Evolutionary conservation across 148 eudicot genomes (phyloP).

Genomic region (Pouteria glomerata): DNA sequence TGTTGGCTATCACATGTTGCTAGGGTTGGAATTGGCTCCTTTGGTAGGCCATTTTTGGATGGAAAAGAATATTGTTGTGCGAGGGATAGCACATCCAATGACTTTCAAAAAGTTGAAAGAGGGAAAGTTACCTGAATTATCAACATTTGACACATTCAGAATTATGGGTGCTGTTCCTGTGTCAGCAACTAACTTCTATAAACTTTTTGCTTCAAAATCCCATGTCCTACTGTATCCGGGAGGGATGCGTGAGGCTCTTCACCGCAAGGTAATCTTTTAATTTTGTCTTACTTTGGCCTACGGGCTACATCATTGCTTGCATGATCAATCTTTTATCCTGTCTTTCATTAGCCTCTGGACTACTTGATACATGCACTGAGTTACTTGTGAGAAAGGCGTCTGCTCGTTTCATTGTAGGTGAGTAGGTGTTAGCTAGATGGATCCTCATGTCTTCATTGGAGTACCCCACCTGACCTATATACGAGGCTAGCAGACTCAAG

Average conservation of each 20-base stretch:
- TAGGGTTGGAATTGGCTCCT: slow-evolving; percentile 57
- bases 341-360: no score
- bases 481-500: no score
- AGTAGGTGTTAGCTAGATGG: no score
- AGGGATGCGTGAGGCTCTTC: slow-evolving; percentile 63
- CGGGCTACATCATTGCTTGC: no score
- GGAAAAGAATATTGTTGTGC: slow-evolving; percentile 45
- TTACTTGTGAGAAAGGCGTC: no score
- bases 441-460: no score
- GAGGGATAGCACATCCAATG: slow-evolving; percentile 75
- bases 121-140: slow-evolving; percentile 34
- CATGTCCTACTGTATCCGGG: slow-evolving; percentile 59
- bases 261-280: slow-evolving; percentile 31
- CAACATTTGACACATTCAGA: slow-evolving; percentile 33
- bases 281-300: no score
- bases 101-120: slow-evolving; percentile 42
- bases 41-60: slow-evolving; percentile 29
- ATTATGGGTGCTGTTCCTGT: slow-evolving; percentile 58
- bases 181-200: slow-evolving; percentile 37
- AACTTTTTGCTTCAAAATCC: slow-evolving; percentile 39
- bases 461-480: no score
- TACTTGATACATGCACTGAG: no score
- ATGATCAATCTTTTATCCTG: no score
- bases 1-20: slow-evolving; percentile 75
- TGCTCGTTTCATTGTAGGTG: no score